Conservation (phyloP, 208 protist species). For the Leishmania gerbilli region DNA sequence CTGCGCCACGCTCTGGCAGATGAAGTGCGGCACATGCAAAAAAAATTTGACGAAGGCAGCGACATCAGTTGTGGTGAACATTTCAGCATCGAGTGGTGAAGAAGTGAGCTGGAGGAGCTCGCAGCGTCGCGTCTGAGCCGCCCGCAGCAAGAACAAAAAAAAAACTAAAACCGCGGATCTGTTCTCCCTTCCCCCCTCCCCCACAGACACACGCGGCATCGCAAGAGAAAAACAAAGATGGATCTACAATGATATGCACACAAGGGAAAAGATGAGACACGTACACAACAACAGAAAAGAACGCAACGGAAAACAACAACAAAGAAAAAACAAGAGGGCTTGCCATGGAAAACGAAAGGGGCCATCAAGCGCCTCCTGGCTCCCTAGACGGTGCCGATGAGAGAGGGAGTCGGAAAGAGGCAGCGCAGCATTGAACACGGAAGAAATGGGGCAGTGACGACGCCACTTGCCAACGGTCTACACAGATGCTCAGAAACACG, state of each 20-base stretch:
- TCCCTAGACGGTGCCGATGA: not conserved
- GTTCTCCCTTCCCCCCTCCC: not conserved
- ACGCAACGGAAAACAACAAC: not conserved
- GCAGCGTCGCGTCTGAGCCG: not conserved
- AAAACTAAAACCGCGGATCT: not conserved
- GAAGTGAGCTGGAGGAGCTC: not conserved
- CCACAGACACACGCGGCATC: not conserved
- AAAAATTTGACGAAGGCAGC: not conserved
- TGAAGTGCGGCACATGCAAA: not conserved
- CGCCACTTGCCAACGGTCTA: not conserved
- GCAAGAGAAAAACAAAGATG: not conserved
- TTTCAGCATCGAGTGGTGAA: not conserved
- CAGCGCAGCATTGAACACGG: not conserved
- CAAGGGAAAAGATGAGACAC: not conserved
- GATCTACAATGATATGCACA: not conserved
- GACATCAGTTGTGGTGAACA: slow-evolving; percentile 6
- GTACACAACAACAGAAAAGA: not conserved
- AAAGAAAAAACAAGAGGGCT: not conserved
- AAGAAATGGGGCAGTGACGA: not conserved
- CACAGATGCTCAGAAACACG: not conserved
- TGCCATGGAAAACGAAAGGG: not conserved
- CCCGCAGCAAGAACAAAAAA: too few species aligned
- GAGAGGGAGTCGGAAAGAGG: slow-evolving; percentile 9
- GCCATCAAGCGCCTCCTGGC: not conserved
- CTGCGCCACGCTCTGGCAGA: slow-evolving; percentile 4